These are phyloP conservation scores for Sugiyamaella mastotermitis DNA, from an alignment of 805 yeast species.

Conservation along the genomic window DNA sequence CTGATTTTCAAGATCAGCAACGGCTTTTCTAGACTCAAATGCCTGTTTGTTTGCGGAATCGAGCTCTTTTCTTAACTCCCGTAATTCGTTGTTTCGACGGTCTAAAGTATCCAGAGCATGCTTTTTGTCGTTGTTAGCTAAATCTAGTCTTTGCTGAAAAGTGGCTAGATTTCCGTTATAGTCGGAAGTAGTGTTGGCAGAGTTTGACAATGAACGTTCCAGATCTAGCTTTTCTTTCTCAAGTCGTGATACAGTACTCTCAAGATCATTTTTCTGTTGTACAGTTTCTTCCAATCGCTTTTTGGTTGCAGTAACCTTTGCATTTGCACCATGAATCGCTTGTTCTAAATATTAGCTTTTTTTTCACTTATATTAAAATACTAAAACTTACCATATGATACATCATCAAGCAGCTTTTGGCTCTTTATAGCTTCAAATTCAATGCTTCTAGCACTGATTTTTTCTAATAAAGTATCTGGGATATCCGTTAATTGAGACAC, in stretches of 20 bases:
- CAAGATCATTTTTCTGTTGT: constrained; percentile 21
- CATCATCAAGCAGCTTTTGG: constrained; percentile 22
- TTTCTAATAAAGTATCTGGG: constrained; percentile 15
- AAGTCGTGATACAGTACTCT: constrained; percentile 35
- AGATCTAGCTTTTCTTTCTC: constrained; percentile 35
- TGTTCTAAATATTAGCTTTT: no score
- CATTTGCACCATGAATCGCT: constrained; percentile 8
- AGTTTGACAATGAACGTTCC: constrained; percentile 35
- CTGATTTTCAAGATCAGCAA: constrained; percentile 36
- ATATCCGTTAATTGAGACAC: constrained; percentile 12
- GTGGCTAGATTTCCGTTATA: no score
- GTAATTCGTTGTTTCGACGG: constrained; percentile 25
- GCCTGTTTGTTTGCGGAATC: constrained; percentile 32
- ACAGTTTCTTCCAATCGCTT: constrained; percentile 2
- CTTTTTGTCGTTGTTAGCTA: constrained; percentile 23
- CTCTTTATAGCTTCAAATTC: constrained; percentile 23
- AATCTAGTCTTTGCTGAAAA: constrained; percentile 18
- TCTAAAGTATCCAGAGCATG: constrained; percentile 26
- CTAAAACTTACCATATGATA: constrained; percentile 18
- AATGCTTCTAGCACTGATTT: constrained; percentile 17
- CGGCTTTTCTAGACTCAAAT: constrained; percentile 35
- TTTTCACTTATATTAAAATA: not conserved
- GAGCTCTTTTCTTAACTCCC: constrained; percentile 34
- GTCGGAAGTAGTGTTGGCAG: no score
- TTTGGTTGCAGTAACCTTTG: constrained; percentile 7